A percentile compares a stretch with the other conserved stretches of the same genome.
These are phyloP conservation scores for Ganoderma resinaceum DNA, from an alignment of 1,284 basidiomycete species.

Conservation along the genomic window DNA sequence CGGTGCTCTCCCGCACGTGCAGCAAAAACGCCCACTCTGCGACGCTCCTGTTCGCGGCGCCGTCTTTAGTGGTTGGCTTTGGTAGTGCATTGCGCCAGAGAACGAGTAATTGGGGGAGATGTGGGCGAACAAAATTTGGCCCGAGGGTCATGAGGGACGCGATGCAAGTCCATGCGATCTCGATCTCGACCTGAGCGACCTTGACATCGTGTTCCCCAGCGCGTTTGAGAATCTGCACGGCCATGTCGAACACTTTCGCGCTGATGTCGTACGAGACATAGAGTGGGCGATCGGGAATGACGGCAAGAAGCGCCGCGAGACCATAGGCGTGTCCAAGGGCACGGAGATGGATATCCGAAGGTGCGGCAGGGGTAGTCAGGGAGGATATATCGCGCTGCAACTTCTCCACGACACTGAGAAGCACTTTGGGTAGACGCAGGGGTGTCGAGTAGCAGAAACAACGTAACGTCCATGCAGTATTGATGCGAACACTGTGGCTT, in stretches of 20 bases:
- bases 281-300: slow-evolving; percentile 87
- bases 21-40: slow-evolving; percentile 93
- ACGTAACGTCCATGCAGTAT: slow-evolving; percentile 87
- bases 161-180: slow-evolving; percentile 95
- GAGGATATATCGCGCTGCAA: slow-evolving; percentile 85
- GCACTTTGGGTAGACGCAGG: slow-evolving; percentile 80
- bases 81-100: slow-evolving; percentile 98
- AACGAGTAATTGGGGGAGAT: slow-evolving; percentile 91
- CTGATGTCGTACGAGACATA: slow-evolving; percentile 96
- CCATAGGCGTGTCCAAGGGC: slow-evolving; percentile 90
- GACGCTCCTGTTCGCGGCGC: slow-evolving; percentile 68
- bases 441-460: slow-evolving; percentile 93
- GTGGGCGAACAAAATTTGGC: slow-evolving; percentile 91
- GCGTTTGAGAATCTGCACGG: slow-evolving; percentile 89
- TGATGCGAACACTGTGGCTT: slow-evolving; percentile 85
- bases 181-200: slow-evolving; percentile 86
- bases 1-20: slow-evolving; percentile 89
- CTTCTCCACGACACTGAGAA: slow-evolving; percentile 78
- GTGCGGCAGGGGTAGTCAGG: slow-evolving; percentile 71
- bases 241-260: slow-evolving; percentile 90
- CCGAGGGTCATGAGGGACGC: slow-evolving; percentile 93
- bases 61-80: slow-evolving; percentile 92
- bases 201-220: slow-evolving; percentile 91
- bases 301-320: slow-evolving; percentile 85
- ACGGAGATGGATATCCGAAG: slow-evolving; percentile 76